phyloP scores from a whole-genome alignment of 306 rosid genomes.

The Cotoneaster glaucophyllus region DNA sequence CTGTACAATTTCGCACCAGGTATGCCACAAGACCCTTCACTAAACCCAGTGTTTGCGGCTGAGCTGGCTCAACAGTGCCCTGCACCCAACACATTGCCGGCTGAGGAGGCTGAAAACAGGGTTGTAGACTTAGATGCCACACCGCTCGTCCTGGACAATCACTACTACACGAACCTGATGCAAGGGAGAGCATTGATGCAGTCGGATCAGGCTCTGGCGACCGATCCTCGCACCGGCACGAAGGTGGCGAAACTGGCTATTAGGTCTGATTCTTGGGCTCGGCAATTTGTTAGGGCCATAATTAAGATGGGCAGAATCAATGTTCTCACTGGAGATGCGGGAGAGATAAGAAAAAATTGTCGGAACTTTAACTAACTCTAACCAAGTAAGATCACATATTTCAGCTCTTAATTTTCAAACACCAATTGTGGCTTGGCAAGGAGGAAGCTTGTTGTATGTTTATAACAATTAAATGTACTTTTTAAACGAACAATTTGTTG shows the following conservation, averaged over 20 bases:
- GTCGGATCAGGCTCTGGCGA: slow-evolving; percentile 32
- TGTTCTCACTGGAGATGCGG: slow-evolving; percentile 38
- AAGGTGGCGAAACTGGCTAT: slow-evolving; percentile 30
- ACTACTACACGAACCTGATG: slow-evolving; percentile 33
- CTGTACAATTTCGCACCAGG: slow-evolving; percentile 6
- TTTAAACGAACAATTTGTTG: neutral
- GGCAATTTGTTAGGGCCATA: slow-evolving; percentile 29
- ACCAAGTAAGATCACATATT: neutral
- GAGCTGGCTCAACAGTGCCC: slow-evolving; percentile 24
- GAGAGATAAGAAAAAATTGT: slow-evolving; percentile 56
- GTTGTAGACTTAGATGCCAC: slow-evolving; percentile 39
- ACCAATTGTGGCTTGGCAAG: neutral
- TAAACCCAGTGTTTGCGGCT: neutral
- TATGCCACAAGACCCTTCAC: slow-evolving; percentile 22
- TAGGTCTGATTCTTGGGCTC: slow-evolving; percentile 1
- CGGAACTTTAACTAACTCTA: slow-evolving; percentile 24
- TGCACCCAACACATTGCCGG: neutral
- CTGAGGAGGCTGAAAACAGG: neutral
- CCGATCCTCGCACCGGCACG: slow-evolving; percentile 27
- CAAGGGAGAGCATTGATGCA: slow-evolving; percentile 25
- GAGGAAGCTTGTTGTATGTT: neutral
- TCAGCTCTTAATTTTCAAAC: no score
- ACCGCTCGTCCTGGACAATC: slow-evolving; percentile 39
- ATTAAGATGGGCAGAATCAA: slow-evolving; percentile 12
- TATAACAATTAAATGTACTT: neutral